Evolutionary conservation across 2,329 filamentous ascomycete genomes (phyloP), one percentile per base, ranked within the genome.

Genomic region (Amylocarpus encephaloides): DNA sequence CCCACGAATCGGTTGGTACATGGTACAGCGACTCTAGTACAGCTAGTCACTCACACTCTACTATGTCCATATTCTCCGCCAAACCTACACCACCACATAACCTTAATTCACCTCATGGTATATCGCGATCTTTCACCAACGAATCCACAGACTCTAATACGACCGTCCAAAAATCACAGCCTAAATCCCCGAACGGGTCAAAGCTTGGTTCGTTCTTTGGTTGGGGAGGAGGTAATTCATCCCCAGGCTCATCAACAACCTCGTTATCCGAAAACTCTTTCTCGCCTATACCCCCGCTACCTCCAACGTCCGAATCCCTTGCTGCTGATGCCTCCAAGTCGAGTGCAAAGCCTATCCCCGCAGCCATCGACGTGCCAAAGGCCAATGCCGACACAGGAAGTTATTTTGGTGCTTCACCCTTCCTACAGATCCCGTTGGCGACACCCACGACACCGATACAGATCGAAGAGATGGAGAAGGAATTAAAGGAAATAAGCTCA

Each of bases 381-480:
- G 64, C 63, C 32, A 67, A 67, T 55, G 61, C 60, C 22, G 77
- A 79, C 64, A 70, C 69, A 26, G 62, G 53, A 44, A 56, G 49
- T 33, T 64, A 62, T 59, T 59, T 67, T 58, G 60, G 54, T 51
- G 60, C 50, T 44, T 48, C 62, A 55, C 59, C 22, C 22, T 26
- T 61, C 53, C 49, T 64, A 49, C 58, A 62, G 57, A 43, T 63
- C 53, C 61, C 60, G 40, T 55, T 63, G 52, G 65, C 54, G 59
- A 60, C 58, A 54, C 59, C 54, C 44, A 61, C 68, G 60, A 72
- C 76, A 58, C 76, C 60, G 67, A 62, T 66, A 56, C 70, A 90
- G 67, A 78, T 95, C 63, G 82, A 89, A 67, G 89, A 95, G 67
- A 84, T 98, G 74, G 93, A 98, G 73, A 86, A 90, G 67, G 93